phyloP scores from a whole-genome alignment of 805 yeast species.

The Candida yuanshanica region DNA sequence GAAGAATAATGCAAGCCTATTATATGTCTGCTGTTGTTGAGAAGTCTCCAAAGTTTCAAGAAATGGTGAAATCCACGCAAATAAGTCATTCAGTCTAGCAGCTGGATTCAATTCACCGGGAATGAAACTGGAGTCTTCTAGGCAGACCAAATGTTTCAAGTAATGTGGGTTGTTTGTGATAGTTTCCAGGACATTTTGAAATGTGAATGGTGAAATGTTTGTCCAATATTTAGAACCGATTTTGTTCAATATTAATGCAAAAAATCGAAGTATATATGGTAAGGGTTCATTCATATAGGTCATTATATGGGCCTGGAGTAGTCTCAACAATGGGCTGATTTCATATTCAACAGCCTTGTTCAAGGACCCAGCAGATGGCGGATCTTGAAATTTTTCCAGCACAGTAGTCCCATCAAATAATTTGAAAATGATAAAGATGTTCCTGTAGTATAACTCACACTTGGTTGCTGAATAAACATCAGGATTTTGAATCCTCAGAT shows the following conservation, averaged over 20 bases:
- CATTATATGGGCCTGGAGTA: conserved; percentile 47
- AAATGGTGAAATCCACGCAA: conserved; percentile 51
- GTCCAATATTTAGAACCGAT: conserved; percentile 50
- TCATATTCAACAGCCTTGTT: conserved; percentile 22
- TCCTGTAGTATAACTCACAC: conserved; percentile 45
- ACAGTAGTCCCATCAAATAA: conserved; percentile 32
- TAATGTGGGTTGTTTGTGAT: conserved; percentile 51
- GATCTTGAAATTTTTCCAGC: conserved; percentile 20
- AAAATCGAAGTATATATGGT: conserved; percentile 43
- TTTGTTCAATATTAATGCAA: conserved; percentile 37
- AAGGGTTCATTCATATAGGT: conserved; percentile 40
- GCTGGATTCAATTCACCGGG: conserved; percentile 26
- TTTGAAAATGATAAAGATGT: conserved; percentile 31
- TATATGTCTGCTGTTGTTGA: conserved; percentile 47
- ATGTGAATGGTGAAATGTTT: conserved; percentile 45
- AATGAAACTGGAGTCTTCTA: conserved; percentile 23
- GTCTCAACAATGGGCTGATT: conserved; percentile 31
- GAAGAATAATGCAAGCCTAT: conserved; percentile 44
- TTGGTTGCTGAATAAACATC: conserved; percentile 36
- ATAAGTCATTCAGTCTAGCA: conserved; percentile 37
- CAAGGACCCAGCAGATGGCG: conserved; percentile 22
- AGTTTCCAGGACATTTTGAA: conserved; percentile 52
- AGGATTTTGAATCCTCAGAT: conserved; percentile 49
- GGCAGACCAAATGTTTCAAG: conserved; percentile 28
- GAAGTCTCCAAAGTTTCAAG: conserved; percentile 39